A percentile compares a stretch with the other conserved stretches of the same genome.
These are phyloP conservation scores for Colletotrichum godetiae DNA, from an alignment of 2,329 filamentous ascomycete genomes.

Conservation along the genomic window DNA sequence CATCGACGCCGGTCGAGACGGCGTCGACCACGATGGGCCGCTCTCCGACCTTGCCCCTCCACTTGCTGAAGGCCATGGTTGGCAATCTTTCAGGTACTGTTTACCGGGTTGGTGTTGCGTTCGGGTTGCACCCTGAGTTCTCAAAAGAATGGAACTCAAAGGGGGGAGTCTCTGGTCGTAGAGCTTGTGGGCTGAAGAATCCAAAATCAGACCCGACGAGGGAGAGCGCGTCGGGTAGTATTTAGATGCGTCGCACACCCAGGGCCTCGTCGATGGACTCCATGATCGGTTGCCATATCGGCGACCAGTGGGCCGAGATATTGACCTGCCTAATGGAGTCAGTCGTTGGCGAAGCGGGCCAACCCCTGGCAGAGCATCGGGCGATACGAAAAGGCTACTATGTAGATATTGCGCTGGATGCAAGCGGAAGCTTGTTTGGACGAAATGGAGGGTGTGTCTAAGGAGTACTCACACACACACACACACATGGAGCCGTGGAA, in stretches of 20 bases:
- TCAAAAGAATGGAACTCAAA: constrained; percentile 22
- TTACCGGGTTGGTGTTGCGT: not conserved
- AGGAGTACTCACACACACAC: not conserved
- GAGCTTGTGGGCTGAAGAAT: constrained; percentile 6
- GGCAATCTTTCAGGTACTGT: not conserved
- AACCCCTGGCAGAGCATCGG: constrained; percentile 21
- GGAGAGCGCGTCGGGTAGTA: constrained; percentile 22
- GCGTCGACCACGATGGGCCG: constrained; percentile 51
- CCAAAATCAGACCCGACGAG: not conserved
- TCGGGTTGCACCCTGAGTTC: constrained; percentile 18
- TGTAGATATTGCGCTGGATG: constrained; percentile 4
- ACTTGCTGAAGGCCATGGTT: constrained; percentile 48
- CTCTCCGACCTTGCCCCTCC: constrained; percentile 57
- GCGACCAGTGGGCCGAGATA: constrained; percentile 27
- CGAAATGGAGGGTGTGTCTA: not conserved
- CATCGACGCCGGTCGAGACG: constrained; percentile 50
- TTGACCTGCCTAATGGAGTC: constrained; percentile 32
- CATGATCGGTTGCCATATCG: constrained; percentile 18
- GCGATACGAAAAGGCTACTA: constrained; percentile 11
- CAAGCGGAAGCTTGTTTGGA: constrained; percentile 21
- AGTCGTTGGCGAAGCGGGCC: constrained; percentile 23
- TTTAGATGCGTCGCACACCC: constrained; percentile 18
- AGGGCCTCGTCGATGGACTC: not conserved
- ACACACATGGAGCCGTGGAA: too few relatives aligned
- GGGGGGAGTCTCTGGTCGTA: constrained; percentile 1